These are phyloP conservation scores for Hemerocallis citrina DNA, from an alignment of 106 monocot genomes.

Conservation along the genomic window DNA sequence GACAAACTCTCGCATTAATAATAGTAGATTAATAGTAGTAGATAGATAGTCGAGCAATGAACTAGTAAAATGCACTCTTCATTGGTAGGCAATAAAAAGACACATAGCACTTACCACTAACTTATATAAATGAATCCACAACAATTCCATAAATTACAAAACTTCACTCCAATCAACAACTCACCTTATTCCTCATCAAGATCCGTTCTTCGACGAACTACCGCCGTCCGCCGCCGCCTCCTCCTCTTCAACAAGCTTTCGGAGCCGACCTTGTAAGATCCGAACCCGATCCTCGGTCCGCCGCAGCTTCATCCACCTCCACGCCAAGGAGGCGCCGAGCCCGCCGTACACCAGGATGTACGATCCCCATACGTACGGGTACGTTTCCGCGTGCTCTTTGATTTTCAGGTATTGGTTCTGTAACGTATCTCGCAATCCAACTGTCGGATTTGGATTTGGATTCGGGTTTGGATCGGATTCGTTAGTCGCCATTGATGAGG, in stretches of 20 bases:
- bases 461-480: slow-evolving; percentile 1
- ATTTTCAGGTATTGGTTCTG: slow-evolving; percentile 46
- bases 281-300: slow-evolving; percentile 72
- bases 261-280: slow-evolving; percentile 52
- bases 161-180: too few species aligned
- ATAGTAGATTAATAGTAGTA: too few species aligned
- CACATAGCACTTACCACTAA: too few species aligned
- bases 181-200: too few species aligned
- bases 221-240: too few species aligned
- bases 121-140: too few species aligned
- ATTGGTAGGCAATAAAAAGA: too few species aligned
- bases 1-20: too few species aligned
- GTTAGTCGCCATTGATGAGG: slow-evolving; percentile 1
- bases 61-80: too few species aligned
- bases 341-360: slow-evolving; percentile 90
- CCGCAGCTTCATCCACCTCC: slow-evolving; percentile 75
- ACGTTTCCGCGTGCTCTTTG: slow-evolving; percentile 88
- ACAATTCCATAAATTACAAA: too few species aligned
- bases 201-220: too few species aligned
- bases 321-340: slow-evolving; percentile 46
- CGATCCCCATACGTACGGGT: slow-evolving; percentile 91
- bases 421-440: slow-evolving; percentile 22
- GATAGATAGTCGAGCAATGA: too few species aligned
- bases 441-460: not conserved
- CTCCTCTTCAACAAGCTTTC: slow-evolving; percentile 51